Evolutionary conservation across 306 rosid genomes (phyloP).

Genomic region (Malus asiatica): DNA sequence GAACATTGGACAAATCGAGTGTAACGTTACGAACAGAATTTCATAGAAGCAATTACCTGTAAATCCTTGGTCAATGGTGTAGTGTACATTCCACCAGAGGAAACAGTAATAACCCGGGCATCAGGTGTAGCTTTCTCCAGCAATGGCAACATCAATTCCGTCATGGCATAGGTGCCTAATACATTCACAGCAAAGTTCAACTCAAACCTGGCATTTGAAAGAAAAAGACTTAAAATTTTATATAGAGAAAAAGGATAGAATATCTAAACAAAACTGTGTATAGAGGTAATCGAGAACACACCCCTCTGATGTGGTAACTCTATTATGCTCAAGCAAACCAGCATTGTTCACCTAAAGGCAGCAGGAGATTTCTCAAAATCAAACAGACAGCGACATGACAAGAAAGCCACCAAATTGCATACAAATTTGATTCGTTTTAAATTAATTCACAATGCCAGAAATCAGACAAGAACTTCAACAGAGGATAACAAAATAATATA

Average conservation of each 20-base stretch:
- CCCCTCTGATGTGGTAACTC: conserved; percentile 85
- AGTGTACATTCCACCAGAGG: conserved; percentile 96
- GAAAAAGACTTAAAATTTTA: background rate
- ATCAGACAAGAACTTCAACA: background rate
- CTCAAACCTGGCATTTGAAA: conserved; percentile 55
- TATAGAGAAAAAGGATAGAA: background rate
- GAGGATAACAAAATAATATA: too few species aligned
- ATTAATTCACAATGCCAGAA: background rate
- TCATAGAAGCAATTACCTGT: conserved; percentile 41
- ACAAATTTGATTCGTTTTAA: background rate
- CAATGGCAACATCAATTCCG: conserved; percentile 68
- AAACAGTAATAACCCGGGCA: conserved; percentile 83
- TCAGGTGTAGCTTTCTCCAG: conserved; percentile 90
- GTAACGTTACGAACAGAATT: background rate
- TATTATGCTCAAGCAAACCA: conserved; percentile 64
- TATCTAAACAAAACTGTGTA: background rate
- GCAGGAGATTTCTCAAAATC: conserved; percentile 14
- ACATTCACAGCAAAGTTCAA: conserved; percentile 77
- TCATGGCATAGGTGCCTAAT: conserved; percentile 62
- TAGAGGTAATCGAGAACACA: conserved; percentile 16
- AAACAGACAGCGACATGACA: background rate
- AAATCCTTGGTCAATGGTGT: conserved; percentile 67
- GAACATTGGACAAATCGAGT: background rate
- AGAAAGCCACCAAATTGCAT: background rate
- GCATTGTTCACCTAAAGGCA: conserved; percentile 75